A percentile compares a stretch with the other conserved stretches of the same genome.
Conservation (phyloP, 164 flowering plant genomes). For the Magnolia kwangsiensis region DNA sequence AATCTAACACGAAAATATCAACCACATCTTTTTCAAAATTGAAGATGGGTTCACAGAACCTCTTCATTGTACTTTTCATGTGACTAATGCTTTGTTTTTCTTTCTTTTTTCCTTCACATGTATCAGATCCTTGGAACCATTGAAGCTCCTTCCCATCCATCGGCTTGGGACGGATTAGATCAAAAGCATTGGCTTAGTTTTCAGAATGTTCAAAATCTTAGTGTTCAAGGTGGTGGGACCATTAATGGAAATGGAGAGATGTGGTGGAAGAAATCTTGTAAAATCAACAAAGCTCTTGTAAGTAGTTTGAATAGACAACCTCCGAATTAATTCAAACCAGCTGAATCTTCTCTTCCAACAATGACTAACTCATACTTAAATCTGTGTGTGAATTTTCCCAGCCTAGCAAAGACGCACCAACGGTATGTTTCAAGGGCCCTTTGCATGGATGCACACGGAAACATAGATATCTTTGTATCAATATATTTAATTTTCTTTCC, state of each 20-base stretch:
- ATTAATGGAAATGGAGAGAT: slow-evolving; percentile 53
- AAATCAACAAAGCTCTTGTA: slow-evolving; percentile 26
- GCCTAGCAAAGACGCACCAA: slow-evolving; percentile 84
- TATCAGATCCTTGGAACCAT: slow-evolving; percentile 63
- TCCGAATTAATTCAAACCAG: not conserved
- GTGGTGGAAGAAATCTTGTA: slow-evolving; percentile 58
- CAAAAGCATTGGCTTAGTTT: slow-evolving; percentile 45
- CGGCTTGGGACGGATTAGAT: slow-evolving; percentile 45
- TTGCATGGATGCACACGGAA: not conserved
- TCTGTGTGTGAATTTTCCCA: slow-evolving; percentile 32
- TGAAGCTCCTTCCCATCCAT: slow-evolving; percentile 45
- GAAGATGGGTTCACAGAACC: not conserved
- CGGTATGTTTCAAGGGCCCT: slow-evolving; percentile 42
- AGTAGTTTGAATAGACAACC: not conserved
- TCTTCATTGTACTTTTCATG: not conserved
- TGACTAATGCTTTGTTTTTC: slow-evolving; percentile 50
- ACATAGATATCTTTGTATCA: not conserved
- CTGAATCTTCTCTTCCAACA: slow-evolving; percentile 1
- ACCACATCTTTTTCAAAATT: not conserved
- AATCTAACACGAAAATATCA: not conserved
- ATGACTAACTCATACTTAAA: slow-evolving; percentile 6
- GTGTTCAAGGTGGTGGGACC: slow-evolving; percentile 49
- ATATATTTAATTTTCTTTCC: too few species aligned
- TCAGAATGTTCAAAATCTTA: slow-evolving; percentile 25
- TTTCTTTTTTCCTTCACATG: not conserved